Base-by-base conservation (phyloP, 176 grass and related monocot genomes). In the Areca catechu region DNA sequence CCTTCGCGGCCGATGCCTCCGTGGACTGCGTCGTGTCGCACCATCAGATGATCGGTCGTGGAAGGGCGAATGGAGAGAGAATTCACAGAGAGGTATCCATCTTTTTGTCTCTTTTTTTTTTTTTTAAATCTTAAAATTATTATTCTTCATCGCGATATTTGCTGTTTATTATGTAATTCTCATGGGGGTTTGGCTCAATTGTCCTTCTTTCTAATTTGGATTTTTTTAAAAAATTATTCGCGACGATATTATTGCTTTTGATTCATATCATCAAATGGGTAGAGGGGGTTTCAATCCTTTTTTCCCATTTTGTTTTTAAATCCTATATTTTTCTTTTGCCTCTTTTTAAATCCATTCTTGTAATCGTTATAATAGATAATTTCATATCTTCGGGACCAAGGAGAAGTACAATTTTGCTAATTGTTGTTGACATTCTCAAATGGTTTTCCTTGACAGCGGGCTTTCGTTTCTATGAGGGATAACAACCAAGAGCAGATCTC, bases 21-120 rank as follows among this genome's bases (percentile, higher is more conserved):
- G 80, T 97, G 15, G 78, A 97, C 63, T 97, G 93, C 71, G 81
- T 97, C 60, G 93, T 91, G 60, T 76, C 74, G 50, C 71, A 66
- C 54, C 74, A 85, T 50, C 81, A 74, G 78, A 82, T 77, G 68
- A 50, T 18, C 0, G 78, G 1, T 3, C 22, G 77, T 0, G 71
- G 75, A 4, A 79, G 86, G 51, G 53, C 58, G 16, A 68, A 57
- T 18, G 74, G 76, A 7, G 27, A 96, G 53, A 63, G 91, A 73
- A 70, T 63, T 24, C 80, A 82, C 51, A 19, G 83, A 58, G 83
- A 91, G 93, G 93, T 97, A 53, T 43, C 34, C 34, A 9, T 43
- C 34, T 43, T 43, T 43, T 43, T 12, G 58, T 60, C 15, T 75
- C 6, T 0, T 7, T 54, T 15, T 22, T 18, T 43, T 60, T 48